Base-by-base conservation (phyloP, 495 filamentous ascomycete species). In the Hypomontagnella submonticulosa region DNA sequence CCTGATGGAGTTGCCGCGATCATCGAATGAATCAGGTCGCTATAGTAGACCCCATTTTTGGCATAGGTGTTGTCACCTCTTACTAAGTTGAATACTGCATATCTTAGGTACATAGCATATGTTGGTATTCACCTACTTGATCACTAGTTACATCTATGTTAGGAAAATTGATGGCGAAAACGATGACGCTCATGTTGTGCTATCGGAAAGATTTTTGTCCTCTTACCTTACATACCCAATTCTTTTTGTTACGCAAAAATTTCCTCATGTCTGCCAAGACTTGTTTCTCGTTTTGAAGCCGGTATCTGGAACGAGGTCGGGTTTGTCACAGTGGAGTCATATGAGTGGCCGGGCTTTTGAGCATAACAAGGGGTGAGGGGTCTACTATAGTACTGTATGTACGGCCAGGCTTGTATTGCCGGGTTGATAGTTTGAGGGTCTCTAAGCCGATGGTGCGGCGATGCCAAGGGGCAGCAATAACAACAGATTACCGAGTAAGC, bases 381-480 rank as follows among this genome's bases (percentile, higher is more conserved):
- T n/a, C n/a, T n/a, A n/a, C n/a, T n/a, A n/a, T n/a, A n/a, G n/a
- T n/a, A n/a, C n/a, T n/a, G 38, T 52, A 36, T 1, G 49, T 48
- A 47, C 34, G 41, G 32, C 33, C 52, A 57, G 47, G 48, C 47
- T 43, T 60, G 30, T 30, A 38, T 53, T 58, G 40, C 51, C 51
- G 40, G 18, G 49, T 15, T 34, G 18, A 53, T 20, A 48, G 47
- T 54, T 59, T 52, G 53, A 63, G 62, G 27, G 27, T 11, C 34
- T 56, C 33, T 46, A 34, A 57, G 38, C 48, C 40, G 57, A 67
- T 67, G 64, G 65, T 68, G 65, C 65, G 65, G 65, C 65, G 65
- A 5, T 50, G 65, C 59, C 65, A 68, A 68, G 65, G 23, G 38
- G 47, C 51, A 27, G 23, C 46, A 32, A 11, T 42, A 38, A 27